Percentiles rank a stretch among this genome's conserved stretches.
Conservation (phyloP, 495 filamentous ascomycete genomes). For the Aspergillus diversus region DNA sequence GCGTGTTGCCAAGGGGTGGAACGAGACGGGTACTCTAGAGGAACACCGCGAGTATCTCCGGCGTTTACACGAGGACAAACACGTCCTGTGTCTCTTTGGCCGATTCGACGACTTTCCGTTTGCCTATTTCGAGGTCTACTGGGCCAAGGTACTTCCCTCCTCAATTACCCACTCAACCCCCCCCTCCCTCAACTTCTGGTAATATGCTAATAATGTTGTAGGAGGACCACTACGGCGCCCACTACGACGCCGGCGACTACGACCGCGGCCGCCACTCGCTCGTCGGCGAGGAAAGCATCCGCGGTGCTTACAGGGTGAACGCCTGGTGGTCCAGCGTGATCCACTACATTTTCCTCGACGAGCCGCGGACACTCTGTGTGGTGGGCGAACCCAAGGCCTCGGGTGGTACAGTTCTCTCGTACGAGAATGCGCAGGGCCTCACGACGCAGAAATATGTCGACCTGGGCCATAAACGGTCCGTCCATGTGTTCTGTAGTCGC, state of each 20-base stretch:
- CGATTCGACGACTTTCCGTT: conserved; percentile 63
- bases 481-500: conserved; percentile 60
- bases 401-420: conserved; percentile 61
- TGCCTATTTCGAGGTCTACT: conserved; percentile 73
- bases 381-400: conserved; percentile 70
- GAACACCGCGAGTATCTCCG: conserved; percentile 64
- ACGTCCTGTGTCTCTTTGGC: conserved; percentile 63
- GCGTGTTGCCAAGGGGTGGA: conserved; percentile 66
- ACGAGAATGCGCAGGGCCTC: conserved; percentile 68
- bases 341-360: conserved; percentile 72
- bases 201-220: conserved; percentile 38
- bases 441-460: conserved; percentile 68
- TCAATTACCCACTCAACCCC: not conserved
- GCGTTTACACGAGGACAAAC: conserved; percentile 62
- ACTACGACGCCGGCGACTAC: conserved; percentile 64
- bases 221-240: conserved; percentile 69
- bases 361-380: conserved; percentile 62
- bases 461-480: conserved; percentile 66
- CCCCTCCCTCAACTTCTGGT: too few relatives aligned
- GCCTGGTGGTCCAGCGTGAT: conserved; percentile 72
- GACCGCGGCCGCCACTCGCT: conserved; percentile 72
- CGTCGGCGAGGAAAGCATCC: conserved; percentile 64
- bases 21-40: conserved; percentile 61
- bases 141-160: conserved; percentile 64
- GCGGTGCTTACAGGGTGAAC: conserved; percentile 66